Conservation (phyloP, 2,329 filamentous ascomycete species). For the Colletotrichum neosansevieriae region DNA sequence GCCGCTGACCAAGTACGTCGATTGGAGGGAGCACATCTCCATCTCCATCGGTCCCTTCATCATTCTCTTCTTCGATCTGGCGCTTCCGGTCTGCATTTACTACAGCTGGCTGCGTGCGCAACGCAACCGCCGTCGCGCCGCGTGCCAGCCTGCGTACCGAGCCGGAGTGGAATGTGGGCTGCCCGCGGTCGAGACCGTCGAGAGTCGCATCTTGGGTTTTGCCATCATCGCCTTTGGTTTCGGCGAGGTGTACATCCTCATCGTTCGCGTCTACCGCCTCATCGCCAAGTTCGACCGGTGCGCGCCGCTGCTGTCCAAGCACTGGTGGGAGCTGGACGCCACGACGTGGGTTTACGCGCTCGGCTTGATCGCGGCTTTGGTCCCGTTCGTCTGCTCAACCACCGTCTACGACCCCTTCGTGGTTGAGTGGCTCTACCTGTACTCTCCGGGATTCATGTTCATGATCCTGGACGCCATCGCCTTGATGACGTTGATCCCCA, state of each 20-base stretch:
- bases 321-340: slow-evolving; percentile 36
- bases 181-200: slow-evolving; percentile 25
- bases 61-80: slow-evolving; percentile 39
- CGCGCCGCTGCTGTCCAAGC: slow-evolving; percentile 34
- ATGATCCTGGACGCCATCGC: slow-evolving; percentile 37
- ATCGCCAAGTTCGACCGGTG: slow-evolving; percentile 30
- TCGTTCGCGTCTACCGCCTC: slow-evolving; percentile 37
- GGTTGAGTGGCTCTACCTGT: slow-evolving; percentile 38
- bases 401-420: slow-evolving; percentile 35
- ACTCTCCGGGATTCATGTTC: slow-evolving; percentile 38
- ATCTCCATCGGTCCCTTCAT: slow-evolving; percentile 38
- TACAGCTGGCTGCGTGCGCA: slow-evolving; percentile 37
- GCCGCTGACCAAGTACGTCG: slow-evolving; percentile 38
- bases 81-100: slow-evolving; percentile 34
- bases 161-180: slow-evolving; percentile 32
- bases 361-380: slow-evolving; percentile 36
- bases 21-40: slow-evolving; percentile 37
- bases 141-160: slow-evolving; percentile 24
- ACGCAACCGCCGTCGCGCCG: slow-evolving; percentile 29
- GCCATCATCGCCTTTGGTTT: slow-evolving; percentile 37
- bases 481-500: slow-evolving; percentile 34
- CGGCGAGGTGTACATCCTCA: slow-evolving; percentile 38
- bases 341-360: slow-evolving; percentile 37
- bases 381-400: slow-evolving; percentile 35
- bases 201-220: slow-evolving; percentile 34